Conservation (phyloP, 441 rosid genomes). For the Biscutella laevigata region DNA sequence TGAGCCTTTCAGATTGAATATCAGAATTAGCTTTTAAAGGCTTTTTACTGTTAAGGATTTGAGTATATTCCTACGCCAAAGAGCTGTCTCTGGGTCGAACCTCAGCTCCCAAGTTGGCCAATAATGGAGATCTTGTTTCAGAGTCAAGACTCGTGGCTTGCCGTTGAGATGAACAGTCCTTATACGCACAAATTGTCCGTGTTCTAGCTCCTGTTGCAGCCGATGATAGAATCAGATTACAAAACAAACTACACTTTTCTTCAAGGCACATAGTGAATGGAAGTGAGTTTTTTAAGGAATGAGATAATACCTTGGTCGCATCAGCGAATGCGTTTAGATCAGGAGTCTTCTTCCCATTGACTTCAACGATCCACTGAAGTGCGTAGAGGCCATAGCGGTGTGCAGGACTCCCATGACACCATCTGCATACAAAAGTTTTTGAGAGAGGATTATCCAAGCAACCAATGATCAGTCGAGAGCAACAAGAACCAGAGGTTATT, state of each 20-base stretch:
- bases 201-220: conserved; percentile 61
- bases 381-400: conserved; percentile 84
- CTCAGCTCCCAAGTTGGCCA: conserved; percentile 97
- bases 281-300: conserved; percentile 5
- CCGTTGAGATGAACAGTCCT: conserved; percentile 78
- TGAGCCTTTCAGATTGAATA: background rate
- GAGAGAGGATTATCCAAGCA: background rate
- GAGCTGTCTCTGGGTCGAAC: conserved; percentile 67
- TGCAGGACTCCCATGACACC: conserved; percentile 87
- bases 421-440: conserved; percentile 38
- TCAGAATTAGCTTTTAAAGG: conserved; percentile 1
- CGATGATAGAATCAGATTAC: no score
- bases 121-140: conserved; percentile 94
- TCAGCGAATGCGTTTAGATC: conserved; percentile 66
- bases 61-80: conserved; percentile 61
- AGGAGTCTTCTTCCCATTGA: conserved; percentile 78
- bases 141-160: conserved; percentile 83
- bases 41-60: conserved; percentile 42
- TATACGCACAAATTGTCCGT: conserved; percentile 79
- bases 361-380: conserved; percentile 91
- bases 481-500: no score
- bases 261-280: background rate
- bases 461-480: background rate
- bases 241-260: no score
- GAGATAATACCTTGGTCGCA: conserved; percentile 58